Evolutionary conservation across 2,329 filamentous ascomycete species (phyloP), one percentile per base, ranked within the genome.

Genomic region (Blastomyces percursus): DNA sequence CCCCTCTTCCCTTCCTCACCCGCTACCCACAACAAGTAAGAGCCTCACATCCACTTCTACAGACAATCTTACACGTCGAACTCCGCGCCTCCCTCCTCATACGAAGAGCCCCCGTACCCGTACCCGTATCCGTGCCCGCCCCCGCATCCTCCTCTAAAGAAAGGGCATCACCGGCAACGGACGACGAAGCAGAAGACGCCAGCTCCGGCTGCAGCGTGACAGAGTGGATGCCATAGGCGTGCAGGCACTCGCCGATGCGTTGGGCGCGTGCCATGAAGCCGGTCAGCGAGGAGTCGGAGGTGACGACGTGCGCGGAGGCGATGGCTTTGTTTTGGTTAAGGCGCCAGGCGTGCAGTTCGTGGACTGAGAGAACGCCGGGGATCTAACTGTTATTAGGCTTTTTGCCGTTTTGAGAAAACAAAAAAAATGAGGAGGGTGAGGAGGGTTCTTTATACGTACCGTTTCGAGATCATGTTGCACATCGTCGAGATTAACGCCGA

Each of bases 331-430:
- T 79, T 73, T 92, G 87, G 69, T 88, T 84, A 2, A 91, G 79
- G 2, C 84, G 81, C 88, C 89, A 91, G 65, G 90, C 82, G 67
- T 90, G 87, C 19, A 91, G 77, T 67, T 91, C 86, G 66, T 90
- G 87, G 16, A 91, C 80, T 0, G 85, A 85, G 24, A 83, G 72
- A 21, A 91, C 80, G 0, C 87, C 87, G 0, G 84, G 81, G 44
- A 90, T 85, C 82, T 87, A 42, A 14, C 12, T n/a, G n/a, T n/a
- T n/a, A n/a, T n/a, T n/a, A n/a, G n/a, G n/a, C n/a, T n/a, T n/a
- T n/a, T n/a, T n/a, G n/a, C n/a, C n/a, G n/a, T n/a, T n/a, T n/a
- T n/a, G n/a, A n/a, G n/a, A n/a, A n/a, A n/a, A n/a, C n/a, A n/a
- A n/a, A n/a, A n/a, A n/a, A n/a, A n/a, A n/a, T n/a, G n/a, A n/a